These are phyloP conservation scores for Shiraia bambusicola DNA, from an alignment of 2,329 filamentous ascomycete genomes.

Conservation along the genomic window DNA sequence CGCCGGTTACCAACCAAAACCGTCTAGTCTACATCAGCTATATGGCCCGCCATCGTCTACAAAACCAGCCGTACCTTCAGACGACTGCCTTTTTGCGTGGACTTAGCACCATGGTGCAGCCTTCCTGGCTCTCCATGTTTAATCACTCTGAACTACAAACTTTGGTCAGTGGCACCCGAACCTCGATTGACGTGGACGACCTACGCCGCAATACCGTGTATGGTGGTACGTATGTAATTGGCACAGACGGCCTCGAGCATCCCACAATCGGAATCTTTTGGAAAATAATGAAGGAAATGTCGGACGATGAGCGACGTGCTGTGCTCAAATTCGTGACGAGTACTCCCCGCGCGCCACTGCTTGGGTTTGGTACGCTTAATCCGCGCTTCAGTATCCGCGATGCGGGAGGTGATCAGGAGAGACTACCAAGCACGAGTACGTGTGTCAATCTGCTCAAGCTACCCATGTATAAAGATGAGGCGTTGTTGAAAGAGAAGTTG, in stretches of 20 bases:
- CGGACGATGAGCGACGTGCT: conserved; percentile 75
- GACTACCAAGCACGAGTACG: conserved; percentile 90
- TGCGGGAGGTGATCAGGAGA: conserved; percentile 70
- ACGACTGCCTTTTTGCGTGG: conserved; percentile 86
- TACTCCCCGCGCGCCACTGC: conserved; percentile 82
- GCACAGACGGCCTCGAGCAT: conserved; percentile 86
- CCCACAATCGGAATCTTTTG: conserved; percentile 85
- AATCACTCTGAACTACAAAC: conserved; percentile 94
- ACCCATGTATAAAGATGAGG: conserved; percentile 72
- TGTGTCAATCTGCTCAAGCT: conserved; percentile 95
- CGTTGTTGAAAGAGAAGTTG: conserved; percentile 72
- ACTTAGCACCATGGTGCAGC: conserved; percentile 83
- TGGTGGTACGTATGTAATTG: conserved; percentile 82
- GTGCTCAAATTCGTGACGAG: conserved; percentile 96
- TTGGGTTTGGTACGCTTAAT: conserved; percentile 84
- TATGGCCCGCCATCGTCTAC: conserved; percentile 82
- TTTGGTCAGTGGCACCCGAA: conserved; percentile 83
- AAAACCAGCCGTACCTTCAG: conserved; percentile 76
- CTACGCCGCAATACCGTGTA: conserved; percentile 82
- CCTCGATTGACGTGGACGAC: conserved; percentile 84
- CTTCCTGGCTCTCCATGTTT: conserved; percentile 96
- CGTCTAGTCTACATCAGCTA: conserved; percentile 92
- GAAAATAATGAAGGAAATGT: conserved; percentile 77
- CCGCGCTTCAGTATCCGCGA: conserved; percentile 90
- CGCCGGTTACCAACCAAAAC: conserved; percentile 85